Evolutionary conservation across 768 basidiomycete genomes (phyloP), one percentile per base, ranked within the genome.

Genomic region (Boletus tomentosulus): DNA sequence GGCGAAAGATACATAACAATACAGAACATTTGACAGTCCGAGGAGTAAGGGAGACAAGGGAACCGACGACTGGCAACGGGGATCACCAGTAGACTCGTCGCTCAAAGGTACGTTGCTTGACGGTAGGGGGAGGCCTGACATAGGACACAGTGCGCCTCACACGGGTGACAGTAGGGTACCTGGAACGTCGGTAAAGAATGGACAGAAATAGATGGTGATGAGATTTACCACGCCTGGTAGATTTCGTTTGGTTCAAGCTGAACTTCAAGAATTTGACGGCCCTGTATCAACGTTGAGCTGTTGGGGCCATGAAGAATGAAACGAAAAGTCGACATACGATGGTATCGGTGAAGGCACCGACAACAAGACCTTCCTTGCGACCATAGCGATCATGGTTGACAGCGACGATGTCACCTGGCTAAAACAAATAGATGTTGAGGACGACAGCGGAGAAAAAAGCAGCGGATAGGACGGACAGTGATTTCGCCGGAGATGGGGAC

Each of bases 381-480:
- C 85, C 86, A 55, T 78, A 77, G 30, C 70, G 49, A 37, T 81
- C 81, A 64, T 88, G 79, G 63, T 83, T 78, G 64, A 92, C 85
- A 52, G 86, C 77, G 70, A 92, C 89, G 65, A 91, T 77, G 68
- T 92, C 90, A 56, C 89, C 90, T 50, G 88, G 81, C 86, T 89
- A 53, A 24, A 24, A 43, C 33, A 46, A 41, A 19, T 9, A 28
- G 41, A n/a, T 11, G 45, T n/a, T 28, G 31, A 37, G 30, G 31
- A 30, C 12, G 39, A 15, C 33, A 11, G 15, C 12, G n/a, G n/a
- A 8, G 8, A 24, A 42, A 42, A 42, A 42, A 33, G n/a, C 33
- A 46, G 38, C 9, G 41, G 22, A 49, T 19, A 38, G 3, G 27
- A 63, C 68, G 30, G 49, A 73, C 71, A 3, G 65, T 62, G 48